phyloP scores from a whole-genome alignment of 202 grass and related monocot species.

The Zoysia matrella region DNA sequence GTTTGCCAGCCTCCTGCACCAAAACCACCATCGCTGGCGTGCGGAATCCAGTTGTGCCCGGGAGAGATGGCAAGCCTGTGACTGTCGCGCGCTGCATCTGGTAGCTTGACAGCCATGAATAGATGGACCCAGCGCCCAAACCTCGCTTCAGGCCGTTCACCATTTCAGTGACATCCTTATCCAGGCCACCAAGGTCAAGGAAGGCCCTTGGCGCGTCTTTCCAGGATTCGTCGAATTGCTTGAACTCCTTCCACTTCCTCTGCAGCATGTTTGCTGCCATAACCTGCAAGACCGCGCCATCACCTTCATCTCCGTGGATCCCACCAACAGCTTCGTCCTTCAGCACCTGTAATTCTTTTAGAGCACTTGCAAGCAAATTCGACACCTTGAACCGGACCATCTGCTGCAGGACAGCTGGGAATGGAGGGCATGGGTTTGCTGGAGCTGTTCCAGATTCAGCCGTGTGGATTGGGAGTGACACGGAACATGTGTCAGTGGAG shows the following conservation, averaged over 20 bases:
- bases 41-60: neutral
- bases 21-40: neutral
- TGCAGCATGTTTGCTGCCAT: slow-evolving; percentile 8
- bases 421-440: neutral
- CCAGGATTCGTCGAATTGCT: slow-evolving; percentile 17
- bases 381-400: slow-evolving; percentile 17
- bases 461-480: neutral
- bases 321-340: neutral
- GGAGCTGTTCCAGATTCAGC: neutral
- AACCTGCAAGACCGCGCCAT: neutral
- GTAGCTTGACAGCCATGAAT: slow-evolving; percentile 1
- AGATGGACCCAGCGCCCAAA: neutral
- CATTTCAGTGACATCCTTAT: neutral
- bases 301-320: neutral
- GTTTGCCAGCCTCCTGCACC: too few relatives aligned
- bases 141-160: neutral
- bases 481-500: neutral
- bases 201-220: neutral
- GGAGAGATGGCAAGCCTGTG: too few relatives aligned
- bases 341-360: neutral
- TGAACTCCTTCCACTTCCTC: slow-evolving; percentile 25
- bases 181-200: slow-evolving; percentile 12
- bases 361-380: neutral
- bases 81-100: too few relatives aligned
- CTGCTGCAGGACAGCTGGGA: slow-evolving; percentile 13